These are phyloP conservation scores for Sarocladium brachiariae DNA, from an alignment of 2,329 filamentous ascomycete species.

Conservation along the genomic window DNA sequence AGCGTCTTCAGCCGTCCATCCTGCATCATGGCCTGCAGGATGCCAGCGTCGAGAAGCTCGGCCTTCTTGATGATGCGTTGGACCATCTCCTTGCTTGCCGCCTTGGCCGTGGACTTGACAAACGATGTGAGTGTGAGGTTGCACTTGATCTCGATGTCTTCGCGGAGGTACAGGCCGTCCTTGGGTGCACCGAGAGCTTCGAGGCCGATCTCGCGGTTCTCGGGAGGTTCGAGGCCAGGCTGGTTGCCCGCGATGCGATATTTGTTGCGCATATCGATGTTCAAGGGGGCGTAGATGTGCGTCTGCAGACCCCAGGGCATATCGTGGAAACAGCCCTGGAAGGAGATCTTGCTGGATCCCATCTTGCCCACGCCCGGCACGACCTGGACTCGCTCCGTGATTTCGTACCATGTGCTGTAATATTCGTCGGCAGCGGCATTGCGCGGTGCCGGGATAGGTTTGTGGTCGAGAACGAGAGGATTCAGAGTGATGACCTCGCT, in stretches of 20 bases:
- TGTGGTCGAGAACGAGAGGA: constrained; percentile 58
- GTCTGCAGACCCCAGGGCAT: constrained; percentile 67
- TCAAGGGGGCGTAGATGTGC: constrained; percentile 63
- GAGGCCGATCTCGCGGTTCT: constrained; percentile 54
- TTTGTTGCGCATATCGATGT: constrained; percentile 59
- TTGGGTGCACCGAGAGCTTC: constrained; percentile 51
- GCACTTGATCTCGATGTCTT: constrained; percentile 65
- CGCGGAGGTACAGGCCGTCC: constrained; percentile 60
- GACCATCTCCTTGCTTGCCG: constrained; percentile 61
- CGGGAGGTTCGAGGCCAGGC: constrained; percentile 55
- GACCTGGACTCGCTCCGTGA: constrained; percentile 61
- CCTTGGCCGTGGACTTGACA: constrained; percentile 60
- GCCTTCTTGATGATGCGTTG: constrained; percentile 64
- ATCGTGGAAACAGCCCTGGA: constrained; percentile 66
- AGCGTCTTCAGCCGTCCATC: constrained; percentile 56
- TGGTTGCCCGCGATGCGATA: constrained; percentile 65
- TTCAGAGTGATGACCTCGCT: constrained; percentile 65
- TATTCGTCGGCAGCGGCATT: constrained; percentile 63
- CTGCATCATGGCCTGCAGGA: constrained; percentile 53
- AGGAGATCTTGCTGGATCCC: constrained; percentile 58
- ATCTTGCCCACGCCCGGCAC: constrained; percentile 59
- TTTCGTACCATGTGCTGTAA: constrained; percentile 70
- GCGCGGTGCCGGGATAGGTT: constrained; percentile 58
- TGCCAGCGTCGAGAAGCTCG: constrained; percentile 59
- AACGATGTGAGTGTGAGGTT: constrained; percentile 59